Percentiles rank a stretch among this genome's conserved stretches.
These are phyloP conservation scores for Ogataea hybrid DNA, from an alignment of 1,139 yeast species.

Conservation along the genomic window DNA sequence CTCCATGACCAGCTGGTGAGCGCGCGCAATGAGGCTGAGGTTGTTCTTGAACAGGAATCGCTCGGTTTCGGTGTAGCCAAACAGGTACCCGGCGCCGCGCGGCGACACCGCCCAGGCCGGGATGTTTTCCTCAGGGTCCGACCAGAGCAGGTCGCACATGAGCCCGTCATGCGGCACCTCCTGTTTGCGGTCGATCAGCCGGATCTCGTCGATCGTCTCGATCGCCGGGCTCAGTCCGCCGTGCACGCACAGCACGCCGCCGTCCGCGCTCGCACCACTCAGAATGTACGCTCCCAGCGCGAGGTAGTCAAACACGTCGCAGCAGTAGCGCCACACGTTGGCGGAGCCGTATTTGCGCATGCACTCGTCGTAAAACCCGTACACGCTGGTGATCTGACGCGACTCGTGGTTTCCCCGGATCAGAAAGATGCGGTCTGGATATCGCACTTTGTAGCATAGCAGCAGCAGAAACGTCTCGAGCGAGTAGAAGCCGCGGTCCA, in stretches of 20 bases:
- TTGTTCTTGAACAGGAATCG: conserved; percentile 77
- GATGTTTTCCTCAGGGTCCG: conserved; percentile 89
- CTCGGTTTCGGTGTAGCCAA: conserved; percentile 84
- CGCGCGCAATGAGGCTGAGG: conserved; percentile 78
- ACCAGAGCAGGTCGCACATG: conserved; percentile 93
- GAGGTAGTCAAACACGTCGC: conserved; percentile 87
- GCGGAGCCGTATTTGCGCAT: conserved; percentile 86
- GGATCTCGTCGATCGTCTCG: conserved; percentile 78
- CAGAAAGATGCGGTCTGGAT: conserved; percentile 79
- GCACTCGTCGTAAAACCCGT: conserved; percentile 94
- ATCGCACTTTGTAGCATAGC: conserved; percentile 70
- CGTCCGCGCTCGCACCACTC: conserved; percentile 67
- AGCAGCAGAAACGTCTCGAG: conserved; percentile 69
- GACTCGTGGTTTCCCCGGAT: conserved; percentile 92
- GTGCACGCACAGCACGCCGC: conserved; percentile 80
- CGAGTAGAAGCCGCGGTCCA: conserved; percentile 90
- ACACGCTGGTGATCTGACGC: conserved; percentile 91
- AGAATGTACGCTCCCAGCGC: conserved; percentile 65
- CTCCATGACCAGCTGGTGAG: conserved; percentile 95
- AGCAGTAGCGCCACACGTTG: conserved; percentile 88
- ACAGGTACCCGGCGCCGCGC: conserved; percentile 92
- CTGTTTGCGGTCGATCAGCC: conserved; percentile 82
- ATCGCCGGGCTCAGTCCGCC: conserved; percentile 91
- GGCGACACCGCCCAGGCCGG: conserved; percentile 92
- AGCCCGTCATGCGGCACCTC: conserved; percentile 98